phyloP scores from a whole-genome alignment of 345 rosid genomes.

The Dimocarpus longan region DNA sequence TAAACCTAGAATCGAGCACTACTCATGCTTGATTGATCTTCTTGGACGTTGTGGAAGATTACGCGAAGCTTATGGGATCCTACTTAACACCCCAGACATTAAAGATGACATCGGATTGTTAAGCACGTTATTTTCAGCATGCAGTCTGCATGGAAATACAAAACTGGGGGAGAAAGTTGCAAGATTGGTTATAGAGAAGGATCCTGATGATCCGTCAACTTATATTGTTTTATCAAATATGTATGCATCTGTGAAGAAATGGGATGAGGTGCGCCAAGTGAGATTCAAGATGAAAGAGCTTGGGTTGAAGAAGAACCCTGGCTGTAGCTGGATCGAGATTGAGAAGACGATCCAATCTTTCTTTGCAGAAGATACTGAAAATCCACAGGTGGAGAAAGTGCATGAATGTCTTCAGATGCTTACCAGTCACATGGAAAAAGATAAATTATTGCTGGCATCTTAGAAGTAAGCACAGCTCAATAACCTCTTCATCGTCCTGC shows the following conservation, averaged over 20 bases:
- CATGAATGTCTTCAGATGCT: slow-evolving; percentile 53
- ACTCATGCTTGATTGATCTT: slow-evolving; percentile 77
- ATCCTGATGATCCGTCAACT: slow-evolving; percentile 49
- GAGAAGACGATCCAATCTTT: slow-evolving; percentile 51
- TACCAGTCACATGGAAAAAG: slow-evolving; percentile 53
- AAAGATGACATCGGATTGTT: slow-evolving; percentile 52
- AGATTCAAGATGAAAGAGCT: slow-evolving; percentile 62
- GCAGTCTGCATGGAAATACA: slow-evolving; percentile 48
- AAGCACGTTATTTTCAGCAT: slow-evolving; percentile 67
- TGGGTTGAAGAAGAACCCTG: slow-evolving; percentile 64
- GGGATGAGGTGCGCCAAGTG: slow-evolving; percentile 62
- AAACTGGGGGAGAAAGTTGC: slow-evolving; percentile 57
- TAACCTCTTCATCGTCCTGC: no score
- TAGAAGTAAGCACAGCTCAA: background rate
- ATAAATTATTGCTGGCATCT: slow-evolving; percentile 21
- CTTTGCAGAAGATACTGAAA: slow-evolving; percentile 46
- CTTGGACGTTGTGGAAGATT: slow-evolving; percentile 72
- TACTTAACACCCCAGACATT: slow-evolving; percentile 39
- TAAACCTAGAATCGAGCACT: slow-evolving; percentile 57
- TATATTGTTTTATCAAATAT: slow-evolving; percentile 50
- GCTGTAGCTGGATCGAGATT: slow-evolving; percentile 84
- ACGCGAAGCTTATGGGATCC: slow-evolving; percentile 59
- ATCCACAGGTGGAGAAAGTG: slow-evolving; percentile 37
- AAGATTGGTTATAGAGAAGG: slow-evolving; percentile 42
- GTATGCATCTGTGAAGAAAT: slow-evolving; percentile 53